Base-by-base conservation (phyloP, 306 rosid species). In the Vachellia pachyceras region DNA sequence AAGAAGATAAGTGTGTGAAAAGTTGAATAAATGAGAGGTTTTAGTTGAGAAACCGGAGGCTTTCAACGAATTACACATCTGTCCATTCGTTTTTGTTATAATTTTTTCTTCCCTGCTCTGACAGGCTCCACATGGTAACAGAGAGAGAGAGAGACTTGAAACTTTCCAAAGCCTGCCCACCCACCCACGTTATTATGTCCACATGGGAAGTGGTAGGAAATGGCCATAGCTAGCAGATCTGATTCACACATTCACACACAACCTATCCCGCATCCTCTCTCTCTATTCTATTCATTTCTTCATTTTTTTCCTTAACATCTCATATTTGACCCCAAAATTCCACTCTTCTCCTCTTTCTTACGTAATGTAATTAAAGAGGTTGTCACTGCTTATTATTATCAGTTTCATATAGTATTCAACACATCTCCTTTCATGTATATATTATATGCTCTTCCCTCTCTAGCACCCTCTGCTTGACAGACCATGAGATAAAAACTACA, bases 161-260 rank as follows among this genome's bases (percentile, higher is more conserved):
- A 40, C 72, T 68, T 63, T 68, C 33, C 3, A 77, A 83, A 14
- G 10, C 25, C 60, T 50, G 83, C 75, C 72, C 85, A 85, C 88
- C 88, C 88, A 89, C 88, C 84, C 90, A 83, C 94, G 89, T 89
- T 87, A 72, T 83, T 83, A 86, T 89, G 92, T 89, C 90, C 95
- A 87, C 94, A 84, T 85, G 88, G 88, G 85, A 83, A 88, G 64
- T 73, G 83, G 64, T 42, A 80, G 75, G 83, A 84, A 83, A 61
- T 85, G 73, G n/a, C 72, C 85, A 45, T 66, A 13, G n/a, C 71
- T 66, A 72, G 76, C 87, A 78, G 79, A 87, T 82, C 85, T 91
- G 83, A 77, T 88, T 90, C 90, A 84, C 92, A 72, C 79, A 76
- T 81, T 86, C 84, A 78, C 67, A 25, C 74, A 77, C 67, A 23